phyloP scores from a whole-genome alignment of 306 rosid species.

The Crotalaria pallida region DNA sequence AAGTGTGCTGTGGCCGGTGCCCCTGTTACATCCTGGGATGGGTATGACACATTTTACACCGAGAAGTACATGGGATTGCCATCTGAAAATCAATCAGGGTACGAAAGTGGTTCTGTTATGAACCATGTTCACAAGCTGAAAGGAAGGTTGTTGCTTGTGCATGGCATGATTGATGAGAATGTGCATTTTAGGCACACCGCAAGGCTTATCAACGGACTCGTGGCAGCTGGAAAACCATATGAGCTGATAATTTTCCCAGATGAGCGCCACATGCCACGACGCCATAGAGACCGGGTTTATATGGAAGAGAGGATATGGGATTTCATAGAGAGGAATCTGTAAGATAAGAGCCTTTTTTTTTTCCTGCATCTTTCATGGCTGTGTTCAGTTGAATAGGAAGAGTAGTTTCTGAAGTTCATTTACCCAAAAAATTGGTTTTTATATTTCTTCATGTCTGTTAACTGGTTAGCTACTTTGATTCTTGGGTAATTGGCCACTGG shows the following conservation, averaged over 20 bases:
- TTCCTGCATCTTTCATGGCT: conserved; percentile 26
- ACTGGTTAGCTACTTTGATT: conserved; percentile 11
- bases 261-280: conserved; percentile 94
- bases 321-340: conserved; percentile 69
- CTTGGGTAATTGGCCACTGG: neutral
- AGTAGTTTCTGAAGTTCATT: conserved; percentile 12
- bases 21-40: conserved; percentile 93
- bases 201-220: conserved; percentile 80
- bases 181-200: conserved; percentile 98
- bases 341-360: conserved; percentile 20
- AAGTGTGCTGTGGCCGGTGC: conserved; percentile 81
- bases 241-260: conserved; percentile 88
- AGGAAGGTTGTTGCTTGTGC: conserved; percentile 75
- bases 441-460: conserved; percentile 9
- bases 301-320: conserved; percentile 98
- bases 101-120: conserved; percentile 62
- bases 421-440: neutral
- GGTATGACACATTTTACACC: conserved; percentile 91
- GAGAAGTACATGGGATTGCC: conserved; percentile 98
- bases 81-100: conserved; percentile 38
- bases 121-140: conserved; percentile 63
- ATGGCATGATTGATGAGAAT: conserved; percentile 97
- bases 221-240: conserved; percentile 71
- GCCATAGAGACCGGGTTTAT: conserved; percentile 65
- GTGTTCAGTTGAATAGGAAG: neutral